Conservation (phyloP, 2,329 filamentous ascomycete genomes). For the Thielaviopsis populi region DNA sequence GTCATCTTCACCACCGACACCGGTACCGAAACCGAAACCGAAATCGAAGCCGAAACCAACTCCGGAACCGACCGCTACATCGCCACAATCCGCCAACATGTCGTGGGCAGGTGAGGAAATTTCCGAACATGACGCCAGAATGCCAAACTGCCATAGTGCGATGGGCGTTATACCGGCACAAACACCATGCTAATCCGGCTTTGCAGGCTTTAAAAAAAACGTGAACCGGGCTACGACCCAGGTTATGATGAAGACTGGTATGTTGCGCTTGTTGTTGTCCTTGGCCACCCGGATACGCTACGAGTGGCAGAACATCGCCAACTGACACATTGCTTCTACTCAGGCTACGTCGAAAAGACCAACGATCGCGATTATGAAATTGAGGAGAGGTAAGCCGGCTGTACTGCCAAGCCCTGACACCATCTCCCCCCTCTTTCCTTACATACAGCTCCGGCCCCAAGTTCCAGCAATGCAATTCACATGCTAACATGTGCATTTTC, state of each 20-base stretch:
- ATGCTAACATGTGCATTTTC: slow-evolving; percentile 17
- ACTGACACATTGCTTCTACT: neutral
- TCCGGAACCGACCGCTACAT: neutral
- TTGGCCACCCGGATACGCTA: neutral
- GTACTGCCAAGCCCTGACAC: neutral
- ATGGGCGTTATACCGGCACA: slow-evolving; percentile 20
- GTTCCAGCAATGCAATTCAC: neutral
- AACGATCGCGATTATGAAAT: slow-evolving; percentile 98
- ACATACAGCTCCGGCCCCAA: neutral
- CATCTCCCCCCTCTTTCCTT: neutral
- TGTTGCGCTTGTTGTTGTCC: slow-evolving; percentile 20
- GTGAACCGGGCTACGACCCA: slow-evolving; percentile 97
- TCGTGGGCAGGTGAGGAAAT: slow-evolving; percentile 50
- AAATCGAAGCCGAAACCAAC: neutral
- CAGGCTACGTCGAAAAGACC: slow-evolving; percentile 92
- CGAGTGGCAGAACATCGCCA: neutral
- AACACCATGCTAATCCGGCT: slow-evolving; percentile 23
- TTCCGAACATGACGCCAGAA: neutral
- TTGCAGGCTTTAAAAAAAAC: slow-evolving; percentile 52
- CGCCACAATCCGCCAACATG: slow-evolving; percentile 31
- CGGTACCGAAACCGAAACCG: neutral
- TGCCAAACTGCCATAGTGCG: neutral
- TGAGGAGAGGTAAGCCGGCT: slow-evolving; percentile 56
- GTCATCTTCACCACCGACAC: neutral
- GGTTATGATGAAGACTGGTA: slow-evolving; percentile 99